Evolutionary conservation across 2,329 filamentous ascomycete genomes (phyloP).

Genomic region (Ceratocystis albifundus): DNA sequence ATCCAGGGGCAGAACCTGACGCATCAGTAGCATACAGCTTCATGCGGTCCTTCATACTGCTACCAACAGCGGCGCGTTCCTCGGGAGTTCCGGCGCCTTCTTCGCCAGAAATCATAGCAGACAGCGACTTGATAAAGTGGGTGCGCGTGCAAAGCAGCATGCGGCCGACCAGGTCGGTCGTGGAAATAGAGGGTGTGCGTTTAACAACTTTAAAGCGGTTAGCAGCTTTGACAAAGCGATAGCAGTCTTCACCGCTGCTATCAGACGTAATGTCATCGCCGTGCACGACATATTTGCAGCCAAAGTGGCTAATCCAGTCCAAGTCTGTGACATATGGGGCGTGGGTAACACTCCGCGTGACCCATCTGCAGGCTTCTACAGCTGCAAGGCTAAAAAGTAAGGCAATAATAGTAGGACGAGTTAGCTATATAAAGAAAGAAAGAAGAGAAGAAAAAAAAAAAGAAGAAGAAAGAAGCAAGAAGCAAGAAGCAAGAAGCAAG

Average conservation of each 20-base stretch:
- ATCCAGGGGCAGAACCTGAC: slow-evolving; percentile 64
- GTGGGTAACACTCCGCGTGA: slow-evolving; percentile 67
- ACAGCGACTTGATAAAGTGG: slow-evolving; percentile 79
- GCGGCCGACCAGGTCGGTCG: slow-evolving; percentile 91
- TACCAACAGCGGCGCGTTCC: slow-evolving; percentile 52
- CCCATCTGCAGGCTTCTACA: slow-evolving; percentile 91
- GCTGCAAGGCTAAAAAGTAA: slow-evolving; percentile 55
- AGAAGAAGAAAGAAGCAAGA: no score
- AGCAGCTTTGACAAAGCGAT: slow-evolving; percentile 91
- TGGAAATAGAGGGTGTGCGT: slow-evolving; percentile 89
- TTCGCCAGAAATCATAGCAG: slow-evolving; percentile 53
- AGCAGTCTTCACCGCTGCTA: slow-evolving; percentile 86
- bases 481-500: no score
- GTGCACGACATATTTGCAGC: slow-evolving; percentile 90
- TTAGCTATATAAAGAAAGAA: slow-evolving; percentile 19
- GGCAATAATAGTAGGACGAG: background rate
- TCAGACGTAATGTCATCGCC: slow-evolving; percentile 97
- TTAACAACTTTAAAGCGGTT: slow-evolving; percentile 94
- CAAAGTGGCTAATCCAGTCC: slow-evolving; percentile 89
- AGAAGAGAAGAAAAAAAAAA: no score
- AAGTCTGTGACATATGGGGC: slow-evolving; percentile 92
- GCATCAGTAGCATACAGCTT: slow-evolving; percentile 79
- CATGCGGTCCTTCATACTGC: slow-evolving; percentile 65
- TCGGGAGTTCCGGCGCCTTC: slow-evolving; percentile 60
- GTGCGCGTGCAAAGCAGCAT: slow-evolving; percentile 94